Base-by-base conservation (phyloP, 768 basidiomycete species). In the Asterophora parasitica region DNA sequence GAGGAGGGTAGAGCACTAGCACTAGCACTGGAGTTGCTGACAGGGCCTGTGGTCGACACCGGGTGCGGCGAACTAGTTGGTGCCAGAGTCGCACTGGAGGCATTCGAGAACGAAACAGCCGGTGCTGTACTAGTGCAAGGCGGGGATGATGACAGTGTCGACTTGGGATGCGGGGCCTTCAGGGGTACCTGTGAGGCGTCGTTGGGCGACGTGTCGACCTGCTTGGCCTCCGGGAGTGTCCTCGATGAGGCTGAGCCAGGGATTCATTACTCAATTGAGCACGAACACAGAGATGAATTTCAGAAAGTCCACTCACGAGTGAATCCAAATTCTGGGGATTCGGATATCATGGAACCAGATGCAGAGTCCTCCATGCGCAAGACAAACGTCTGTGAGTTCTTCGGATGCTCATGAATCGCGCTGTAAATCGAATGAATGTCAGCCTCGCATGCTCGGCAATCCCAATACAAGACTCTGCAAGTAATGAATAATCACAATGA, bases 291-390 rank as follows among this genome's bases (percentile, higher is more conserved):
- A 7, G 1, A 20, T 35, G 37, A 17, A 30, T 35, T 32, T 16
- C 4, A 23, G 44, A 48, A 23, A 6, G 6, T 23, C 23, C 23
- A 3, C 65, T 56, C 47, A 67, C 66, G 42, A 51, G 40, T 37
- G 8, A 68, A 42, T 23, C 52, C 46, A 41, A 70, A 68, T 26
- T 39, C 34, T 2, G 65, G 60, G 1, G 66, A 67, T 30, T 45
- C 49, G 27, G 49, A 59, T 3, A n/a, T n/a, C 11, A 38, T 46
- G 4, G 42, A 46, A 2, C 58, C 64, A 42, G 55, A 61, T 40
- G 64, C 57, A 23, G n/a, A n/a, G 40, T 63, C 64, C 38, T 59
- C 38, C 49, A 58, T 55, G 23, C 26, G 49, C 34, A 58, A 27
- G 2, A 40, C 31, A 19, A 43, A 52, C n/a, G 44, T 52, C n/a